Conservation (phyloP, 306 rosid species). For the Sicyos edulis region DNA sequence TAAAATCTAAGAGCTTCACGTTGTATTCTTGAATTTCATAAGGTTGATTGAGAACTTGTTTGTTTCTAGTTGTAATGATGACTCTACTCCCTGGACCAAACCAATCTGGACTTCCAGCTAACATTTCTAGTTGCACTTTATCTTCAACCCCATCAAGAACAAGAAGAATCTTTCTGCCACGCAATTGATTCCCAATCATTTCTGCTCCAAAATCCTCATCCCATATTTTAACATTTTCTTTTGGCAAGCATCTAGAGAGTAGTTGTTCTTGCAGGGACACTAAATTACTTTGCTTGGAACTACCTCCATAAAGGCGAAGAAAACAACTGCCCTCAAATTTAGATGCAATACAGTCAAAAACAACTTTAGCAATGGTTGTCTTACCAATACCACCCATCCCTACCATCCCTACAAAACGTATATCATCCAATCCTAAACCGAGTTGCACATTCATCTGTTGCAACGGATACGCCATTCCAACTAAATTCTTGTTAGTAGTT, state of each 20-base stretch:
- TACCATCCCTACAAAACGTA: constrained; percentile 21
- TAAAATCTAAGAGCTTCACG: not conserved
- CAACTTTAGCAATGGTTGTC: constrained; percentile 12
- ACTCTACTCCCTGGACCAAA: no score
- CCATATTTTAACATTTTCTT: not conserved
- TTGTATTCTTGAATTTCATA: not conserved
- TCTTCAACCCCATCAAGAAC: no score
- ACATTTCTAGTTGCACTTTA: no score
- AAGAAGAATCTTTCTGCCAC: no score
- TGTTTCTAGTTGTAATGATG: constrained; percentile 21
- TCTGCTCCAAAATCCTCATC: not conserved
- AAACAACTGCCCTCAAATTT: constrained; percentile 12
- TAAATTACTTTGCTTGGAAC: not conserved
- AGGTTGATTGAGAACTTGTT: not conserved
- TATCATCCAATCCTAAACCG: not conserved
- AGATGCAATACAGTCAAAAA: not conserved
- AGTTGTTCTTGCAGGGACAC: constrained; percentile 15
- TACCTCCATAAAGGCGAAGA: not conserved
- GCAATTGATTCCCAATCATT: no score
- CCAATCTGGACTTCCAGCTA: no score
- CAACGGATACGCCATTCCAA: constrained; percentile 5
- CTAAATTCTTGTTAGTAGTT: not conserved
- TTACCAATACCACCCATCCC: constrained; percentile 30
- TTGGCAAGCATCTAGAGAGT: not conserved
- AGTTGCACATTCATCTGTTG: not conserved